phyloP scores from a whole-genome alignment of 495 filamentous ascomycete genomes.

The Cenococcum geophilum region DNA sequence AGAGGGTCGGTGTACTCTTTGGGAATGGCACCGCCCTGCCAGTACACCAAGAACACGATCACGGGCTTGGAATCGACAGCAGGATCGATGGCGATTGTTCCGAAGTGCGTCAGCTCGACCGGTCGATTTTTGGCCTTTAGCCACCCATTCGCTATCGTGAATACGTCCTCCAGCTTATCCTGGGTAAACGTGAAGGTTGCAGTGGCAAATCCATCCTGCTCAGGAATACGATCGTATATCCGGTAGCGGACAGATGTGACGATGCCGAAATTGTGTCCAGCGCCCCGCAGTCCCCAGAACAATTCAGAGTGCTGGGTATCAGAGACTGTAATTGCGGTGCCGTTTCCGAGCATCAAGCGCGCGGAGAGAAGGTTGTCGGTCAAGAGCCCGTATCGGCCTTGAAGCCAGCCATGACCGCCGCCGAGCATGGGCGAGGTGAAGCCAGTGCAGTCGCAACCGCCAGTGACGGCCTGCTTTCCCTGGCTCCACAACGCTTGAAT shows the following conservation, averaged over 20 bases:
- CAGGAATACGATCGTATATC: slow-evolving; percentile 28
- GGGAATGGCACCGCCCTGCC: no score
- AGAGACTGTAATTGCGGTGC: slow-evolving; percentile 40
- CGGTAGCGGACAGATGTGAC: slow-evolving; percentile 44
- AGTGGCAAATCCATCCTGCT: no score
- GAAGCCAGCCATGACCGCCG: slow-evolving; percentile 52
- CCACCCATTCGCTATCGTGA: no score
- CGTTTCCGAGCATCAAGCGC: slow-evolving; percentile 47
- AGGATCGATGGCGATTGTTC: no score
- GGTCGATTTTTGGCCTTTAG: no score
- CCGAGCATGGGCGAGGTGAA: slow-evolving; percentile 53
- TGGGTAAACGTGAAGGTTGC: no score
- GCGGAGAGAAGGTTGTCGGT: slow-evolving; percentile 49
- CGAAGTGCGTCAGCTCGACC: no score
- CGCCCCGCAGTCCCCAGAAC: slow-evolving; percentile 39
- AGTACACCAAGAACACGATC: no score
- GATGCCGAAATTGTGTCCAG: slow-evolving; percentile 39
- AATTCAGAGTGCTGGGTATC: slow-evolving; percentile 33
- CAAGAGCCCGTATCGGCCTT: slow-evolving; percentile 45
- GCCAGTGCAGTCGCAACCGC: slow-evolving; percentile 53
- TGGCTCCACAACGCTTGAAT: no score
- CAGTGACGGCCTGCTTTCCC: slow-evolving; percentile 52
- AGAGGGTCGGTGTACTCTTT: no score
- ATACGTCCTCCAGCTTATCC: no score
- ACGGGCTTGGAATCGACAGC: no score